These are phyloP conservation scores for Suillus subluteus DNA, from an alignment of 768 basidiomycete species.

Conservation along the genomic window DNA sequence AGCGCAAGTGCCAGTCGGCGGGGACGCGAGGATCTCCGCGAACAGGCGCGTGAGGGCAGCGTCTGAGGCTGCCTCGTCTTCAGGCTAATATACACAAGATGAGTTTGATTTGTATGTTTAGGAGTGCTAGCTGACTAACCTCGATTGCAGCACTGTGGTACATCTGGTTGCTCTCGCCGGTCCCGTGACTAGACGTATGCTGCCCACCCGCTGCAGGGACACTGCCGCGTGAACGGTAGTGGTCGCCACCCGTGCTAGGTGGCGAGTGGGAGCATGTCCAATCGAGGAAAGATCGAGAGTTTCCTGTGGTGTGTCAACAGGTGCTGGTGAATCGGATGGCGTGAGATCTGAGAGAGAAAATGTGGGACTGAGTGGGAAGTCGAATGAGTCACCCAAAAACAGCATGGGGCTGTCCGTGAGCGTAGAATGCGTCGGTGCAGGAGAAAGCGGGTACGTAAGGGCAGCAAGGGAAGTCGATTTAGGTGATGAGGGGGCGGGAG, in stretches of 20 bases:
- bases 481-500: slow-evolving; percentile 29
- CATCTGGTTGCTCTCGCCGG: slow-evolving; percentile 22
- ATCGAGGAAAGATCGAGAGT: slow-evolving; percentile 38
- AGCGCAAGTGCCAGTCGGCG: slow-evolving; percentile 34
- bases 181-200: slow-evolving; percentile 35
- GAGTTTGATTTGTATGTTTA: slow-evolving; percentile 26
- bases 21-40: slow-evolving; percentile 39
- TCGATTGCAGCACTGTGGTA: slow-evolving; percentile 33
- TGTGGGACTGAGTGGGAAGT: slow-evolving; percentile 43
- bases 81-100: slow-evolving; percentile 29
- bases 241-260: slow-evolving; percentile 98
- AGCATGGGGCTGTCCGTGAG: slow-evolving; percentile 37
- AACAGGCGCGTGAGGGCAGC: slow-evolving; percentile 36
- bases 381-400: slow-evolving; percentile 28
- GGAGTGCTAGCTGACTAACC: slow-evolving; percentile 32
- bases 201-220: slow-evolving; percentile 95
- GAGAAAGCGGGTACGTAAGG: slow-evolving; percentile 42
- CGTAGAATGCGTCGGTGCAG: slow-evolving; percentile 46
- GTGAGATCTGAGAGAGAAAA: slow-evolving; percentile 40
- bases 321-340: slow-evolving; percentile 36
- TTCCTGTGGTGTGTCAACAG: slow-evolving; percentile 24
- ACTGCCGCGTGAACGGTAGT: slow-evolving; percentile 55
- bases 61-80: slow-evolving; percentile 59
- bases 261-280: slow-evolving; percentile 77
- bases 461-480: slow-evolving; percentile 32